Evolutionary conservation across 1,284 basidiomycete species (phyloP).

Genomic region (Rhodotorula sp.): DNA sequence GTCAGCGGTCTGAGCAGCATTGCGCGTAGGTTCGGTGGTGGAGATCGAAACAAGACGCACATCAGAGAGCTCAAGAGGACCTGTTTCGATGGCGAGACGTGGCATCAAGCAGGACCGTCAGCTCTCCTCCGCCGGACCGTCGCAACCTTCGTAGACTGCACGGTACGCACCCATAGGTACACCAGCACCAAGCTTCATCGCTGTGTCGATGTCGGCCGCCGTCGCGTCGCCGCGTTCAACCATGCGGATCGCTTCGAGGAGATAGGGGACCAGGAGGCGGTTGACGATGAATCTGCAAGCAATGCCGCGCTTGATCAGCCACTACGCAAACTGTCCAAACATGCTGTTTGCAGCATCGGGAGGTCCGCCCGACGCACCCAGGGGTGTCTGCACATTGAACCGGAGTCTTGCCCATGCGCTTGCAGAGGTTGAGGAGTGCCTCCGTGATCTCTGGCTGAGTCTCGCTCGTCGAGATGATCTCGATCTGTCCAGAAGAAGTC

Average conservation of each 20-base stretch:
- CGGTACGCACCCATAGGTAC: slow-evolving; percentile 36
- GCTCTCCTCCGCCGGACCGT: not conserved
- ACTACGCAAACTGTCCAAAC: no score
- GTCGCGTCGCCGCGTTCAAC: slow-evolving; percentile 59
- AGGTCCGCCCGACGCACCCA: slow-evolving; percentile 47
- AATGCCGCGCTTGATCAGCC: no score
- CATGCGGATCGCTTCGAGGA: slow-evolving; percentile 59
- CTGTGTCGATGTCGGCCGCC: slow-evolving; percentile 58
- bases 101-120: not conserved
- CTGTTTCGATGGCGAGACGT: slow-evolving; percentile 37
- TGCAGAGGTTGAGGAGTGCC: slow-evolving; percentile 54
- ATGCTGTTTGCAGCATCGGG: no score
- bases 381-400: slow-evolving; percentile 59
- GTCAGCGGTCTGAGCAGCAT: no score
- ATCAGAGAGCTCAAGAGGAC: slow-evolving; percentile 59
- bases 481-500: slow-evolving; percentile 45
- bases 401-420: slow-evolving; percentile 56
- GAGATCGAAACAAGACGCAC: slow-evolving; percentile 25
- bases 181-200: slow-evolving; percentile 61
- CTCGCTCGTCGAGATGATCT: slow-evolving; percentile 55
- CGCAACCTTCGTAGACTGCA: slow-evolving; percentile 25
- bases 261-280: slow-evolving; percentile 56
- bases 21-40: no score
- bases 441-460: slow-evolving; percentile 55
- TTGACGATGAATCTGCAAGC: slow-evolving; percentile 55